These are phyloP conservation scores for Tetracentron sinense DNA, from an alignment of 164 flowering plant species.

Conservation along the genomic window DNA sequence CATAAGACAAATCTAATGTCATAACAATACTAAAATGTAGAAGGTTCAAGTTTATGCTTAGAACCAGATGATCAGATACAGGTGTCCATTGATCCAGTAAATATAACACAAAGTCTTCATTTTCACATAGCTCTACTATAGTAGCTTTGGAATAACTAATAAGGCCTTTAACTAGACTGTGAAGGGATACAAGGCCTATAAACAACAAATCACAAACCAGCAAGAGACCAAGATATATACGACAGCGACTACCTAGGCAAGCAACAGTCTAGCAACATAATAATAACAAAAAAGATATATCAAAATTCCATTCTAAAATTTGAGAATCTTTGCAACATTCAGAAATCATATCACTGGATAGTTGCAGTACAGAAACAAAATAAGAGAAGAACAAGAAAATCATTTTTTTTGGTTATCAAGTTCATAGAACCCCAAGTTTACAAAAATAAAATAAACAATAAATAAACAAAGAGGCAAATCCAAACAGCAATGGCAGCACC, in stretches of 20 bases:
- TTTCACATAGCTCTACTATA: neutral
- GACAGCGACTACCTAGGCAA: neutral
- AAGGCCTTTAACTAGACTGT: neutral
- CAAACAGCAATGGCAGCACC: neutral
- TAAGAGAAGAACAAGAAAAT: conserved; percentile 4
- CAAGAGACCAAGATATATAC: neutral
- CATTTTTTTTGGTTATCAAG: neutral
- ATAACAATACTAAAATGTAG: neutral
- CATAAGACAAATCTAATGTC: neutral
- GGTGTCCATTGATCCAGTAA: neutral
- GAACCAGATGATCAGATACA: neutral
- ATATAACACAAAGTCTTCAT: neutral
- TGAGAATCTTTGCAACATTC: neutral
- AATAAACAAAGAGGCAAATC: too few relatives aligned
- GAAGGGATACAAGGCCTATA: neutral
- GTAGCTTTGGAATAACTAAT: too few relatives aligned
- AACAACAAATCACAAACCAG: neutral
- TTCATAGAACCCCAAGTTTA: neutral
- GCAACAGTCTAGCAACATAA: neutral
- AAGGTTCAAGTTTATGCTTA: neutral
- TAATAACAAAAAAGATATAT: too few relatives aligned
- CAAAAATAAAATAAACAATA: too few relatives aligned
- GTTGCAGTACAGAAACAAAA: neutral
- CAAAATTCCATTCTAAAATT: too few relatives aligned
- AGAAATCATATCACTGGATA: neutral